Evolutionary conservation across 2,329 filamentous ascomycete genomes (phyloP).

Genomic region (Trichoderma brevicompactum): DNA sequence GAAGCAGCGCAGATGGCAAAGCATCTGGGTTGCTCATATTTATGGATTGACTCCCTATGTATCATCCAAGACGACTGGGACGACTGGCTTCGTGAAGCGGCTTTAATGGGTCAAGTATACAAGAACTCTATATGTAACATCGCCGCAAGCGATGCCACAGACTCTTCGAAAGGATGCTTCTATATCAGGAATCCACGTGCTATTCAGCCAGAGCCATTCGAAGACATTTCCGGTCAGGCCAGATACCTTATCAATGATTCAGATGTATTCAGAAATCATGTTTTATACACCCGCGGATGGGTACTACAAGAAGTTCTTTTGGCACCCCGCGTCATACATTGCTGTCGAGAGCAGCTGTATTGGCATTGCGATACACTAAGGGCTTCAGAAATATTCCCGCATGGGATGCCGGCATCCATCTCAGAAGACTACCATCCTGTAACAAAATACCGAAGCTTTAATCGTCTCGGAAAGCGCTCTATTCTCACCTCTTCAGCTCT

Average conservation of each 20-base stretch:
- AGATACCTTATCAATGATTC: background rate
- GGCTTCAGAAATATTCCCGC: background rate
- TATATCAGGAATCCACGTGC: background rate
- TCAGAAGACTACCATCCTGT: background rate
- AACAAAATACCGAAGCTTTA: background rate
- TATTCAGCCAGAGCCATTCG: background rate
- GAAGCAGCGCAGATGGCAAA: background rate
- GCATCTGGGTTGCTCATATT: background rate
- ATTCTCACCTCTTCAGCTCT: background rate
- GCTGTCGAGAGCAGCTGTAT: slow-evolving; percentile 1
- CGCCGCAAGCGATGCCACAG: background rate
- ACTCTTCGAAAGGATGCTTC: background rate
- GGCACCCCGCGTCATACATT: background rate
- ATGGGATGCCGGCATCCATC: background rate
- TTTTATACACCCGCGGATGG: background rate
- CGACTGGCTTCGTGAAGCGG: background rate
- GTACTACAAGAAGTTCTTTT: background rate
- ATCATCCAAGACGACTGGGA: slow-evolving; percentile 4
- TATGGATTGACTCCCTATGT: slow-evolving; percentile 8
- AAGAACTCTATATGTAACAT: background rate
- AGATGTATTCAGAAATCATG: background rate
- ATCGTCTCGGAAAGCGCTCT: background rate
- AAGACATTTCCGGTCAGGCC: background rate
- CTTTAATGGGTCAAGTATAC: slow-evolving; percentile 9
- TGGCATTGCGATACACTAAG: background rate